A percentile compares a stretch with the other conserved stretches of the same genome.
Evolutionary conservation across 768 basidiomycete genomes (phyloP).

Genomic region (Phylloporus arenicola): DNA sequence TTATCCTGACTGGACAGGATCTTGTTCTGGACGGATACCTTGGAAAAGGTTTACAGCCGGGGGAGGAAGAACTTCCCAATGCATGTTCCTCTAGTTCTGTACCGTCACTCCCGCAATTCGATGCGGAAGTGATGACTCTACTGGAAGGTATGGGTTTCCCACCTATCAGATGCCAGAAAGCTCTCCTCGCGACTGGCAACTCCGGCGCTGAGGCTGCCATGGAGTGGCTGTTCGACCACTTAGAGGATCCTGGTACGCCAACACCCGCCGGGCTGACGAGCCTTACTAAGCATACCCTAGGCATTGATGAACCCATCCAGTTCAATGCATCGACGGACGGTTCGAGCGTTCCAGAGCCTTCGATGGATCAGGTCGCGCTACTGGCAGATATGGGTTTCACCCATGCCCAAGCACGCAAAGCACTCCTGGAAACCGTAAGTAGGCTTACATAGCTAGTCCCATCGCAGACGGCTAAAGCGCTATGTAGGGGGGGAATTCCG

Average conservation of each 20-base stretch:
- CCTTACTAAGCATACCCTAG: slow-evolving; percentile 36
- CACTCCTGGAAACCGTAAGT: slow-evolving; percentile 79
- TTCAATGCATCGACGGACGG: slow-evolving; percentile 21
- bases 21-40: slow-evolving; percentile 61
- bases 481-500: slow-evolving; percentile 60
- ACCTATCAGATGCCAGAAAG: slow-evolving; percentile 77
- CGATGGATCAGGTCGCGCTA: slow-evolving; percentile 64
- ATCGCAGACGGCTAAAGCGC: neutral
- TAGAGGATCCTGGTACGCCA: slow-evolving; percentile 82
- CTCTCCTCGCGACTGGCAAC: slow-evolving; percentile 82
- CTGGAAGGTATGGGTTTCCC: slow-evolving; percentile 93
- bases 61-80: slow-evolving; percentile 66
- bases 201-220: slow-evolving; percentile 74
- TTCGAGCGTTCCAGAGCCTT: slow-evolving; percentile 46
- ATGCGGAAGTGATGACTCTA: slow-evolving; percentile 67
- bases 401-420: slow-evolving; percentile 74
- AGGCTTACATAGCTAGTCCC: neutral
- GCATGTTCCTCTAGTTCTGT: slow-evolving; percentile 35
- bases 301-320: slow-evolving; percentile 79
- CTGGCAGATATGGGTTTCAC: slow-evolving; percentile 94
- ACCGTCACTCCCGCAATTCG: slow-evolving; percentile 55
- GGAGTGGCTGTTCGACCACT: slow-evolving; percentile 93
- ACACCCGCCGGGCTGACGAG: neutral
- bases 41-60: slow-evolving; percentile 62
- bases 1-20: slow-evolving; percentile 59